Evolutionary conservation across 371 early-diverging fungal genomes (phyloP).

Genomic region (Sporodiniella umbellata): DNA sequence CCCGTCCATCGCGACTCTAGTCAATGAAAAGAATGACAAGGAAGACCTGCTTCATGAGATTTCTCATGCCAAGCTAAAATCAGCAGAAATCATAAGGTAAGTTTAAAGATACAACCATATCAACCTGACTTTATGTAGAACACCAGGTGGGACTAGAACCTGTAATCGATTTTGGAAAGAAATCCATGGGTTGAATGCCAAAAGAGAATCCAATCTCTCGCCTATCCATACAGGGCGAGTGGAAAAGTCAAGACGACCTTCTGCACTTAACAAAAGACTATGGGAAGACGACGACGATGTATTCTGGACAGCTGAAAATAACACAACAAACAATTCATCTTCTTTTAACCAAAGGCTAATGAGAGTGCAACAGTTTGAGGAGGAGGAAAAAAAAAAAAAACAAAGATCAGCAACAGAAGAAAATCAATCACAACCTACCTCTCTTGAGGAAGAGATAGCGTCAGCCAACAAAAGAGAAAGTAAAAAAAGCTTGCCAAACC

Average conservation of each 20-base stretch:
- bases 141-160: constrained; percentile 19
- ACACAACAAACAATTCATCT: background rate
- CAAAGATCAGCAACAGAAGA: background rate
- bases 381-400: background rate
- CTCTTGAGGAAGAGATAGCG: constrained; percentile 11
- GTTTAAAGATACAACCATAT: background rate
- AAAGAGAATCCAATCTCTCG: constrained; percentile 5
- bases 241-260: background rate
- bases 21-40: background rate
- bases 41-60: constrained; percentile 6
- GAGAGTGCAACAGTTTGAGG: background rate
- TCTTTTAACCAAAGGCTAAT: constrained; percentile 4
- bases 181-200: constrained; percentile 14
- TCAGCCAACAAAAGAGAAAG: constrained; percentile 14
- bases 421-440: background rate
- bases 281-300: constrained; percentile 6
- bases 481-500: constrained; percentile 13
- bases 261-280: background rate
- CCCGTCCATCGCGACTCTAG: background rate
- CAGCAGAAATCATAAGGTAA: constrained; percentile 20
- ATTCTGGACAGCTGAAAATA: constrained; percentile 4
- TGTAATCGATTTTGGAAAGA: constrained; percentile 26
- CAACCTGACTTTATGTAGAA: background rate
- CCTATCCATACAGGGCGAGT: background rate
- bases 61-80: constrained; percentile 10